Percentiles rank a stretch among this genome's conserved stretches.
phyloP scores from a whole-genome alignment of 1,139 yeast genomes.

The Suhomyces atakaporum region DNA sequence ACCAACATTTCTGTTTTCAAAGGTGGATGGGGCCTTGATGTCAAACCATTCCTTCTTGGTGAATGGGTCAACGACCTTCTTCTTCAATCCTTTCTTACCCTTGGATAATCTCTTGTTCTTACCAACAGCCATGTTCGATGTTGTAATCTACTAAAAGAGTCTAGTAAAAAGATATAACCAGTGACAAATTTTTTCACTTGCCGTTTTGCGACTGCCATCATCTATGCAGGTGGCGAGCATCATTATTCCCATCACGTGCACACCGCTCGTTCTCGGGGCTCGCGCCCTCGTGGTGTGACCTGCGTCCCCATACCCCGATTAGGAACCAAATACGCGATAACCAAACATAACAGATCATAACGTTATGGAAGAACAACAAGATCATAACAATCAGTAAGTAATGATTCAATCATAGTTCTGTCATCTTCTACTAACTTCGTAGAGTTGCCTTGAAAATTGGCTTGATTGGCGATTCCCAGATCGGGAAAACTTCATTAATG shows the following conservation, averaged over 20 bases:
- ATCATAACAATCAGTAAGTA: conserved; percentile 44
- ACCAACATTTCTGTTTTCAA: conserved; percentile 92
- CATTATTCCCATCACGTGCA: neutral
- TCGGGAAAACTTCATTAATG: conserved; percentile 97
- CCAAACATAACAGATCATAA: neutral
- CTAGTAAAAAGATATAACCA: conserved; percentile 11
- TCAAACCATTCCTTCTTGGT: conserved; percentile 94
- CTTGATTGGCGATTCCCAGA: conserved; percentile 93
- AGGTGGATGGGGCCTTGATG: conserved; percentile 93
- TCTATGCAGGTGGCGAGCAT: neutral
- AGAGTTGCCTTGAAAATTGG: conserved; percentile 88
- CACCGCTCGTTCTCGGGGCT: neutral
- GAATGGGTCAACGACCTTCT: conserved; percentile 95
- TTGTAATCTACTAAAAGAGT: conserved; percentile 12
- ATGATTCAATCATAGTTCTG: neutral
- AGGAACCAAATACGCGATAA: neutral
- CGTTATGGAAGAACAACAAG: conserved; percentile 22
- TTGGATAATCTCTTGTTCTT: conserved; percentile 95
- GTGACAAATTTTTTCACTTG: conserved; percentile 9
- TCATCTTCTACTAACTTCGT: conserved; percentile 6
- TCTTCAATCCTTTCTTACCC: conserved; percentile 95
- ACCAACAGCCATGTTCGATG: conserved; percentile 77
- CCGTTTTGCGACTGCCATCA: conserved; percentile 2
- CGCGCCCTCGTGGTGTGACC: conserved; percentile 5
- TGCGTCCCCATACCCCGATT: neutral